Evolutionary conservation across 805 yeast genomes (phyloP), one percentile per base, ranked within the genome.

Genomic region (Zygotorulaspora florentina): DNA sequence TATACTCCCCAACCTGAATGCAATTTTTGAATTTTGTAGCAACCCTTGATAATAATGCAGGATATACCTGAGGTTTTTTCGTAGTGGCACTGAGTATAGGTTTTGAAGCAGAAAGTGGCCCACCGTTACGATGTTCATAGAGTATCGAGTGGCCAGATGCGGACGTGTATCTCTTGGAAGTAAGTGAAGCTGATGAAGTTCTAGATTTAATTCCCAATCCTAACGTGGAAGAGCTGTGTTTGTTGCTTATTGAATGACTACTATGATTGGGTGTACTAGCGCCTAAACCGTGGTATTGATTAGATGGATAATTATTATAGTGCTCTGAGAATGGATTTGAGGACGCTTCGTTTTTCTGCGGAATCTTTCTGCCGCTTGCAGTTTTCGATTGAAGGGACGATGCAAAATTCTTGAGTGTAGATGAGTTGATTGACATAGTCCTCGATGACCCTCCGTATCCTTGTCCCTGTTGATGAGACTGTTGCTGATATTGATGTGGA

Each of bases 11-110:
- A 11, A 86, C 62, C 17, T 78, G 78, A 26, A 89, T 75, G 17
- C 80, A 70, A 48, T 83, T 87, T 52, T 81, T 79, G 65, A 91
- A 88, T 18, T 80, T 76, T 17, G 74, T 76, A 0, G 97, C 96
- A 13, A 93, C 98, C 40, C 80, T 74, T 3, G 96, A 87, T 15
- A 93, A 69, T 58, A 87, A 57, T 0, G 99, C 98, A 1, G 98
- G 96, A 63, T 93, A 89, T 2, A 89, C 90, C 15, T 76, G 70
- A 6, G 96, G 95, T 46, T 77, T 68, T 47, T 62, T 67, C 9
- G 59, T 49, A 1, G 64, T 52, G 1, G 67, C 55, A 7, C 81
- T 67, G 11, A 76, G 70, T 31, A 77, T 64, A 0, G 85, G 73
- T 49, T 73, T 72, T 20, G 71, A 68, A 3, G 74, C 63, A 3